Evolutionary conservation across 2,329 filamentous ascomycete genomes (phyloP), one percentile per base, ranked within the genome.

Genomic region (Alternaria gansuensis): DNA sequence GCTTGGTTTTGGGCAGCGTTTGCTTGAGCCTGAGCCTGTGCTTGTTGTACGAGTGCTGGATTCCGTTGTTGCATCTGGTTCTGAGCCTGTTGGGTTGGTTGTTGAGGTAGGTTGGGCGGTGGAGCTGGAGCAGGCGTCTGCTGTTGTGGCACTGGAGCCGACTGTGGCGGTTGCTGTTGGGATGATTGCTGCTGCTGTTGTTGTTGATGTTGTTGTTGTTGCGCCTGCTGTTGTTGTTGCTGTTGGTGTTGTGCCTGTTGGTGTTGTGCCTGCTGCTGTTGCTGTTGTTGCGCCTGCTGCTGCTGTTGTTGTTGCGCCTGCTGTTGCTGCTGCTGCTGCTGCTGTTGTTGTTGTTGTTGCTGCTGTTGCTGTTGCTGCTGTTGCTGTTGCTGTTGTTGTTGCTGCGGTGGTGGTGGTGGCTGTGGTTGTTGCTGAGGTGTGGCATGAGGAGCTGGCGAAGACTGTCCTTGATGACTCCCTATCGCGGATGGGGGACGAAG

Each of bases 101-200:
- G 73, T 52, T 73, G 70, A 7, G 69, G 69, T 29, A 72, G 55
- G 28, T 60, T 72, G n/a, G 75, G 73, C 33, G 70, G 68, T 50
- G 67, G 82, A 21, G 81, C 60, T 2, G 65, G 70, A 17, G 68
- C 70, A 11, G 69, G 79, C 67, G 81, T 80, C 62, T 80, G 80
- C 53, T 80, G 79, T 63, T 80, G 78, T 53, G 80, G 77, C 55
- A 78, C 77, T 24, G 79, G 76, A 11, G 76, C 75, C 73, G 80
- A 57, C 75, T 77, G 60, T 51, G 73, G 78, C 54, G 75, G 77
- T 44, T 77, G 76, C 45, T 82, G 72, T 31, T 65, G 63, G 14
- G 65, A 65, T n/a, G 51, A 50, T 11, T 61, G 71, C 63, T 56
- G 59, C 46, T 66, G 65, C 14, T 69, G 68, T 36, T 76, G 72